Base-by-base conservation (phyloP, 1,284 basidiomycete species). In the Apiotrichum domesticum region DNA sequence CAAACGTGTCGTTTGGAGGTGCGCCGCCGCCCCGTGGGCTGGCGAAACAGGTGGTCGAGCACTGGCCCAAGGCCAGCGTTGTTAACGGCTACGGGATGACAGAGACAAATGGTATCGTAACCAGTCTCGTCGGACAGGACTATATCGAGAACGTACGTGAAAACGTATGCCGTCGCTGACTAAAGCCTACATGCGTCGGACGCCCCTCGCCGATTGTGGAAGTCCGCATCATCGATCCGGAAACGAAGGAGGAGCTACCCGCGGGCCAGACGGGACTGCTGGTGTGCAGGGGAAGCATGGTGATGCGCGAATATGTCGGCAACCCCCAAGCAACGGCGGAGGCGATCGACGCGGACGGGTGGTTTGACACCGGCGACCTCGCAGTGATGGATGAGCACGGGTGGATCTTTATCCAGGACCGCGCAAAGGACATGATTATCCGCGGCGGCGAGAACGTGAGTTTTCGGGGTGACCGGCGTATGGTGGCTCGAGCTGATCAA, bases 391-490 rank as follows among this genome's bases (percentile, higher is more conserved):
- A 72, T 50, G 53, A 63, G 7, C 64, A 71, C 3, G 72, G 70
- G 1, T 71, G 66, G 52, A 37, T 74, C 33, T 69, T 65, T 48
- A 70, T 74, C 57, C 62, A 64, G 35, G 72, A 74, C 57, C 57
- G 72, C 1, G 54, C 51, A 0, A 59, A 59, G 51, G 56, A 53
- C 47, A 66, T 74, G 44, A 74, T 74, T 40, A 70, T 74, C 15
- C 69, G 72, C 5, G 72, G 72, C 14, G 72, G 72, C 6, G 72
- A 74, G 55, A 74, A 74, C 37, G 69, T 74, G 32, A 51, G 52
- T 67, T 68, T 68, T 14, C 66, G 66, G 3, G 66, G 67, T 32
- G 65, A 66, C 3, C 65, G 71, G 53, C 29, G 29, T 29, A 29
- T 29, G 29, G 29, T 29, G 68, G 68, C 6, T 13, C 13, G 3